Conservation (phyloP, 176 grass and related monocot species). For the Aegilops umbellulata region DNA sequence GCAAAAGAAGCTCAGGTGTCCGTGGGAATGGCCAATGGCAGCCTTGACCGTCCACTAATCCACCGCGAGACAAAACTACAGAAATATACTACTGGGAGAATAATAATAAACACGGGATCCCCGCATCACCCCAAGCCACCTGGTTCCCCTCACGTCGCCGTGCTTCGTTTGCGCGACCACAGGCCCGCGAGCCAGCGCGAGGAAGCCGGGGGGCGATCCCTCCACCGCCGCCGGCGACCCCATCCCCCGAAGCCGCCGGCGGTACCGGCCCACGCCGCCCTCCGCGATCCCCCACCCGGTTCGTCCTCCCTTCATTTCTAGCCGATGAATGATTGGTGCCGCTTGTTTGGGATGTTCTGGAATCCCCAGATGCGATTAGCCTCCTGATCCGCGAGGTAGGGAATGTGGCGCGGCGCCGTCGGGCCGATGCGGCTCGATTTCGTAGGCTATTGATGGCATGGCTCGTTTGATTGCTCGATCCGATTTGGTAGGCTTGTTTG, state of each 20-base stretch:
- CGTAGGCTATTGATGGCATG: not conserved
- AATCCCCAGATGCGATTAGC: not conserved
- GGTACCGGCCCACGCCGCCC: slow-evolving; percentile 1
- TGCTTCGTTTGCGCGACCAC: slow-evolving; percentile 34
- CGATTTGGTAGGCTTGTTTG: not conserved
- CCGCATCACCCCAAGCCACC: not conserved
- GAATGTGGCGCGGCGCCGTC: slow-evolving; percentile 11
- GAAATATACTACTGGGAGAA: not conserved
- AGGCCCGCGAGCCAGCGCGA: slow-evolving; percentile 16
- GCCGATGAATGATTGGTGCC: not conserved
- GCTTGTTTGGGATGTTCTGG: not conserved
- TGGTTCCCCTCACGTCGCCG: not conserved
- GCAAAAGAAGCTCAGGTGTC: no score
- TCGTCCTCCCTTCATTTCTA: not conserved
- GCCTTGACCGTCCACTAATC: slow-evolving; percentile 16
- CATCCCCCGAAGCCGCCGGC: slow-evolving; percentile 38
- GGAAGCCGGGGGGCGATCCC: slow-evolving; percentile 40
- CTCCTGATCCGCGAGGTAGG: not conserved
- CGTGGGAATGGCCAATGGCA: not conserved
- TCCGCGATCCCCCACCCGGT: slow-evolving; percentile 12
- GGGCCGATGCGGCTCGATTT: not conserved
- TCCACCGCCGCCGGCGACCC: slow-evolving; percentile 49
- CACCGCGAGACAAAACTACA: not conserved
- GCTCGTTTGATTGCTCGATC: not conserved
- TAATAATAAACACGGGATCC: not conserved